Conservation (phyloP, 2,329 filamentous ascomycete genomes). For the Escovopsis weberi region DNA sequence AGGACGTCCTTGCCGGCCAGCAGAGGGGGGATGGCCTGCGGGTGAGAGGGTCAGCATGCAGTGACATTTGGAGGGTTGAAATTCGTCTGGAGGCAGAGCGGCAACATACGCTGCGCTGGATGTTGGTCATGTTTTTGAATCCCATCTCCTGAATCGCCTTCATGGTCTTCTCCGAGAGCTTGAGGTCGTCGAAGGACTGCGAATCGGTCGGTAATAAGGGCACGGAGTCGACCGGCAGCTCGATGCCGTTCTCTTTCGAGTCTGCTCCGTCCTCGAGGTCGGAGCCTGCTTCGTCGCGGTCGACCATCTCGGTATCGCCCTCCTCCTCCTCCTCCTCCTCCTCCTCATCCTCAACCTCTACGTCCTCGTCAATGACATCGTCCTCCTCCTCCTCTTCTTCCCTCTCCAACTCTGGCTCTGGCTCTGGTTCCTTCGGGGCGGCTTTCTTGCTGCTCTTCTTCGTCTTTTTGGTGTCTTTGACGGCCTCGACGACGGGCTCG, state of each 20-base stretch:
- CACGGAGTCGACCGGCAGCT: constrained; percentile 23
- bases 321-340: constrained; percentile 11
- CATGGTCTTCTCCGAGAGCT: constrained; percentile 77
- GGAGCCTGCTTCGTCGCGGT: constrained; percentile 13
- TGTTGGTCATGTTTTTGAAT: constrained; percentile 90
- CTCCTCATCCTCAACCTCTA: constrained; percentile 10
- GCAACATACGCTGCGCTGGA: constrained; percentile 50
- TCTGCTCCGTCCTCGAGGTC: constrained; percentile 7
- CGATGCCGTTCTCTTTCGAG: constrained; percentile 13
- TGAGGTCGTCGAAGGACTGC: constrained; percentile 64
- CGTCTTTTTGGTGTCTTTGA: constrained; percentile 8
- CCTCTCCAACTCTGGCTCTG: constrained; percentile 8
- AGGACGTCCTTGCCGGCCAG: constrained; percentile 85
- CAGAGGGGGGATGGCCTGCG: constrained; percentile 62
- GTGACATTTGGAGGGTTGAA: not conserved
- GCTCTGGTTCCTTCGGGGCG: constrained; percentile 8
- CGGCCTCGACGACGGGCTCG: constrained; percentile 7
- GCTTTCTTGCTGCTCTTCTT: constrained; percentile 28
- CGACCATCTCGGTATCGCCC: constrained; percentile 9
- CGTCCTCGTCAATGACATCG: constrained; percentile 12
- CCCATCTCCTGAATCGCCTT: constrained; percentile 82
- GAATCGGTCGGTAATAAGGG: constrained; percentile 45
- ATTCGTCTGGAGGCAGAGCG: not conserved
- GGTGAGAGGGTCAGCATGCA: not conserved
- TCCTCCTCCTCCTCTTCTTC: constrained; percentile 18